Base-by-base conservation (phyloP, 2,329 filamentous ascomycete genomes). In the Aspergillus eucalypticola region DNA sequence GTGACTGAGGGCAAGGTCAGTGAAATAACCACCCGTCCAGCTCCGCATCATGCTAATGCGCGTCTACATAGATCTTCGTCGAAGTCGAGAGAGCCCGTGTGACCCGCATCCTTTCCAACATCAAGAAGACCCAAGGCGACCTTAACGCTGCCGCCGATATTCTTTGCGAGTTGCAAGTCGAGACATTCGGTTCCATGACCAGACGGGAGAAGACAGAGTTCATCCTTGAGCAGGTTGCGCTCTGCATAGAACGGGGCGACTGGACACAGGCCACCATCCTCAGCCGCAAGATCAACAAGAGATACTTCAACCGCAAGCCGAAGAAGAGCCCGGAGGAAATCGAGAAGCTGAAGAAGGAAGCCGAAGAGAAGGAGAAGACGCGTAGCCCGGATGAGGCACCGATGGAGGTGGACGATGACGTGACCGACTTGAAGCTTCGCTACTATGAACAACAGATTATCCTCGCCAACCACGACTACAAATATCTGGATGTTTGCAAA, bases 381-480 rank as follows among this genome's bases (percentile, higher is more conserved):
- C 86, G 89, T 46, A 90, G 87, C 25, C 90, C 91, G 63, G 91
- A 96, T 69, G 90, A 87, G 61, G 80, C 92, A 25, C 88, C 90
- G 1, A 85, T 90, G 66, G 90, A 89, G 75, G 85, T 88, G 66
- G 86, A 89, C 68, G 93, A 96, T 67, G 93, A 98, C 78, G 93
- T 96, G 53, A 98, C 95, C 52, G 95, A 98, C 75, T 81, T 99
- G 67, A 99, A 99, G 84, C 84, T 99, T 68, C 88, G 87, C 66
- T 99, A 92, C 81, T 99, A 97, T 79, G 93, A 97, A 80, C 95
- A 98, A 76, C 95, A 99, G 80, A 96, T 99, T 72, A 90, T 88
- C 50, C 83, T 99, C 56, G 91, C 95, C 59, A 98, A 97, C 84
- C 93, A 99, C 71, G 95, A 99, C 66, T 88, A 92, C 81, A 97